phyloP scores from a whole-genome alignment of 805 yeast species.

The Cyberlindnera veronae region DNA sequence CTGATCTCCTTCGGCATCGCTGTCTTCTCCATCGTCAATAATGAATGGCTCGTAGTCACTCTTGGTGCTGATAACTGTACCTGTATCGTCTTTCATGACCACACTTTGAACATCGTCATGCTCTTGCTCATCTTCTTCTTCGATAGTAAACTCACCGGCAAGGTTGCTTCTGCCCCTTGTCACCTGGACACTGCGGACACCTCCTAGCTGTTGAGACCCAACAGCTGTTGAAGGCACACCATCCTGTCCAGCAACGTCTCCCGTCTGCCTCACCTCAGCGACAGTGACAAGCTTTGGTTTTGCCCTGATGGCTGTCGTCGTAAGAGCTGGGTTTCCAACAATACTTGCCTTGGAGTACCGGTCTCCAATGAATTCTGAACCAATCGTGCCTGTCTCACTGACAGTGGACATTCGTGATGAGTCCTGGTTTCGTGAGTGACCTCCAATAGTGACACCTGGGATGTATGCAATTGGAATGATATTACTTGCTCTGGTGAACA shows the following conservation, averaged over 20 bases:
- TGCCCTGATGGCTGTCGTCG: conserved; percentile 73
- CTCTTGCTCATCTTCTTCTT: conserved; percentile 20
- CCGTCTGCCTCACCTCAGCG: not conserved
- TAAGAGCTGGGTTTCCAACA: conserved; percentile 35
- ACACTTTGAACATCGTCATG: conserved; percentile 8
- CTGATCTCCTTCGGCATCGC: conserved; percentile 9
- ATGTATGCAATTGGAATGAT: conserved; percentile 89
- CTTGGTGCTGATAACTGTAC: conserved; percentile 1
- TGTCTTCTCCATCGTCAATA: conserved; percentile 20
- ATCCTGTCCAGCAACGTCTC: conserved; percentile 11
- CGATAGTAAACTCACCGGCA: conserved; percentile 16
- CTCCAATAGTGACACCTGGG: conserved; percentile 82
- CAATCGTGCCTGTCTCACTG: conserved; percentile 15
- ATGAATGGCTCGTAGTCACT: conserved; percentile 28
- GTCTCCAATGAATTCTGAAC: conserved; percentile 30
- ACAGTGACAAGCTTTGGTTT: conserved; percentile 67
- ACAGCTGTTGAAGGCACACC: conserved; percentile 24
- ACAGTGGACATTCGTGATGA: conserved; percentile 32
- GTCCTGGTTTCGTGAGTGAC: conserved; percentile 7
- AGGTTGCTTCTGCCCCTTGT: conserved; percentile 11
- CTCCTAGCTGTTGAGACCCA: conserved; percentile 24
- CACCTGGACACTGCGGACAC: conserved; percentile 24
- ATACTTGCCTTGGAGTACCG: conserved; percentile 42
- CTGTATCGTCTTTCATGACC: conserved; percentile 7
- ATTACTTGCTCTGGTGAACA: conserved; percentile 78